phyloP scores from a whole-genome alignment of 441 rosid species.

The Biscutella laevigata region DNA sequence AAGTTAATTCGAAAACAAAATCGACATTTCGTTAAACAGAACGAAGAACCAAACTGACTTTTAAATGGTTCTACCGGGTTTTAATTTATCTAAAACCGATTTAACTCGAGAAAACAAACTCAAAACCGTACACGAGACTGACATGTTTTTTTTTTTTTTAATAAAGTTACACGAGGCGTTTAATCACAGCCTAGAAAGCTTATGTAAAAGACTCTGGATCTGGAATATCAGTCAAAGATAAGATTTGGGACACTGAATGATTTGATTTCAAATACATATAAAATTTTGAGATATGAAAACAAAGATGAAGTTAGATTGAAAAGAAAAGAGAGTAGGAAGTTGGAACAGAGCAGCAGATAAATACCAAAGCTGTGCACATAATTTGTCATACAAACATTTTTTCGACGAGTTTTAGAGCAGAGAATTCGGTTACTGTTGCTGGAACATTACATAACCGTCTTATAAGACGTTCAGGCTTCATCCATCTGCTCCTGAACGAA shows the following conservation, averaged over 20 bases:
- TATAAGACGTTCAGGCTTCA: constrained; percentile 25
- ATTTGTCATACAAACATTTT: constrained; percentile 14
- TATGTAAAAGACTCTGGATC: no score
- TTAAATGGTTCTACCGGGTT: no score
- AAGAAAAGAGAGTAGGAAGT: not conserved
- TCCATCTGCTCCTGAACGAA: constrained; percentile 31
- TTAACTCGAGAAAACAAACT: no score
- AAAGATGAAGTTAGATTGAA: not conserved
- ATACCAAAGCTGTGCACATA: constrained; percentile 27
- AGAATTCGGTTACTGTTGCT: not conserved
- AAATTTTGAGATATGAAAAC: not conserved
- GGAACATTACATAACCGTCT: constrained; percentile 16
- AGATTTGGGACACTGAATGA: not conserved
- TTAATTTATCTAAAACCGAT: no score
- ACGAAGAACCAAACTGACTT: no score
- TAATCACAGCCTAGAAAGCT: no score
- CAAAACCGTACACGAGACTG: no score
- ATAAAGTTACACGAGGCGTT: not conserved
- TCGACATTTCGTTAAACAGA: no score
- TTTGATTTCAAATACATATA: not conserved
- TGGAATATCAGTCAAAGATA: not conserved
- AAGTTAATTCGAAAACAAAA: no score
- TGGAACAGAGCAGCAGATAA: constrained; percentile 21
- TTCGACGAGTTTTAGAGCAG: constrained; percentile 25
- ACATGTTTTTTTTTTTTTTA: not conserved